phyloP scores from a whole-genome alignment of 2,329 filamentous ascomycete species.

The Magnaporthiopsis rhizophila region DNA sequence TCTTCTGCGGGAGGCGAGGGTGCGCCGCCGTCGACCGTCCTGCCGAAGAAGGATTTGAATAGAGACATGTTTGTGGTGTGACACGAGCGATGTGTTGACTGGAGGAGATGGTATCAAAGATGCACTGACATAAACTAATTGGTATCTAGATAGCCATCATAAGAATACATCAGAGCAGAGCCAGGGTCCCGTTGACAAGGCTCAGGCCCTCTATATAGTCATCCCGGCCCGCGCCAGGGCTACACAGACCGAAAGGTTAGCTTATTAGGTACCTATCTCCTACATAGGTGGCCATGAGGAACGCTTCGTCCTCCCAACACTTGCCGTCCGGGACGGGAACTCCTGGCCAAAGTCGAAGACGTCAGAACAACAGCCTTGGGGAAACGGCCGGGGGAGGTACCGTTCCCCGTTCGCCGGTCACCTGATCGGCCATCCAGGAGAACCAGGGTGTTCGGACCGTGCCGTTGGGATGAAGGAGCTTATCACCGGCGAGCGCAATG shows the following conservation, averaged over 20 bases:
- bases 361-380: neutral
- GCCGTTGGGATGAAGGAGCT: conserved; percentile 1
- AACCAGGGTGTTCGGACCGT: conserved; percentile 2
- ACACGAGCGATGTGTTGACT: neutral
- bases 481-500: neutral
- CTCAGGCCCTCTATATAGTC: conserved; percentile 2
- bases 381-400: neutral
- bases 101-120: neutral
- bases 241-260: conserved; percentile 3
- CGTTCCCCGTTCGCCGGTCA: conserved; percentile 3
- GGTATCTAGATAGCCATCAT: neutral
- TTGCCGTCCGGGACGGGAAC: neutral
- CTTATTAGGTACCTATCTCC: too few species aligned
- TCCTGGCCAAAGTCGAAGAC: neutral
- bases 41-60: conserved; percentile 30
- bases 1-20: neutral
- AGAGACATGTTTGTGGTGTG: conserved; percentile 19
- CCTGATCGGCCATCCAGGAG: neutral
- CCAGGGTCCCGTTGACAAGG: neutral
- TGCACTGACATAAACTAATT: neutral
- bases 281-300: neutral
- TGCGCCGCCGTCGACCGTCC: conserved; percentile 10
- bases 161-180: neutral
- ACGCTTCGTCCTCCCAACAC: neutral
- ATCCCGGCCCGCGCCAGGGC: neutral